Base-by-base conservation (phyloP, 257 asterid genomes). In the Jasminum sambac region DNA sequence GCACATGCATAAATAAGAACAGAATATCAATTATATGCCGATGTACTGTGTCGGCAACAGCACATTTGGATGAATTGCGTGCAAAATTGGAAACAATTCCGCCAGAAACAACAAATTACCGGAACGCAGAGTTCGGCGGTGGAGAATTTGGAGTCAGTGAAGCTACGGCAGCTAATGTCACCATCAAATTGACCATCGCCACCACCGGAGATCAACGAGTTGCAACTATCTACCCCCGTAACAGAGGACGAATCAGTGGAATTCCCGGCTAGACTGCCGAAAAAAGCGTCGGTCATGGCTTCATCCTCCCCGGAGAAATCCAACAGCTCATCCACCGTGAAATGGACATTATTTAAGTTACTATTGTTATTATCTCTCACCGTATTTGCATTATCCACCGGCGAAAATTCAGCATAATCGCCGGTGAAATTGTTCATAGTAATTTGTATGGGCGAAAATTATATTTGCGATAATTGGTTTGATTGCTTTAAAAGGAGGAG, bases 231-330 rank as follows among this genome's bases (percentile, higher is more conserved):
- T 2, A 86, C 90, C 21, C 83, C 84, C 71, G 98, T 83, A 5
- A 86, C 86, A 21, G 86, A 67, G 60, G 98, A 90, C 1, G 97
- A 90, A 26, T 87, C 84, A 11, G 80, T 87, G 74, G 95, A 87
- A 84, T 83, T 83, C 1, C 84, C 95, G 11, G 87, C 70, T 63
- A 78, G 43, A 72, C 72, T 77, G 36, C 91, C 96, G 76, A 93
- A 81, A 71, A 90, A 88, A 3, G 79, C 89, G 83, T 90, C 97
- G 84, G 90, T 78, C 86, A 89, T 84, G 14, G 81, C 84, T 10
- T 88, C 99, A 19, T 94, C 96, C 69, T 85, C 96, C 64, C 91
- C 89, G 40, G 99, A 84, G 71, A 94, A 88, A 87, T 89, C 92
- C 59, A 94, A 87, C 78, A 94, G 80, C 76, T 94, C 98, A 67